Base-by-base conservation (phyloP, 495 filamentous ascomycete genomes). In the Penicillium parvum region DNA sequence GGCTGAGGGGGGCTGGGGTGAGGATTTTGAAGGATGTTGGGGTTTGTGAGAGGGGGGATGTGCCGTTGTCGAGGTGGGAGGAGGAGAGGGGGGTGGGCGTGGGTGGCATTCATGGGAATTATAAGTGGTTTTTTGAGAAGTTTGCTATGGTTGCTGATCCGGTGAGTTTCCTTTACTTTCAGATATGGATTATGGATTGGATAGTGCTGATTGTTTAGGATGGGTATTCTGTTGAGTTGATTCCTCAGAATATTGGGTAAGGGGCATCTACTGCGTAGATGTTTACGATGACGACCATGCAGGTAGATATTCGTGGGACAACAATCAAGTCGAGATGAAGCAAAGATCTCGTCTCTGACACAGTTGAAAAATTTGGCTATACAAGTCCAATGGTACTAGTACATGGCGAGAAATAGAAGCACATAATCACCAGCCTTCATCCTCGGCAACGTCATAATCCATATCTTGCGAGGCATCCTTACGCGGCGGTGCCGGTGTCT, bases 401-500 rank as follows among this genome's bases (percentile, higher is more conserved):
- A 53, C 39, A 28, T 32, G 16, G 28, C 25, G 28, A 20, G 11
- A 21, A 37, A 34, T n/a, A 16, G 25, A 26, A 2, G 12, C 10
- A 40, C 34, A 30, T 34, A 56, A 43, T 55, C 35, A 63, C 69
- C 73, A 74, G 25, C 53, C 59, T 47, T 78, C 73, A 41, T 76
- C 74, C 58, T 77, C 73, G 0, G 73, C 73, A 54, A 76, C 72
- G 49, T 76, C 74, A 38, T 73, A 74, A 53, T 77, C 73, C 35
- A 74, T 68, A 36, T 76, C 67, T 3, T 52, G 38, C 20, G 37
- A 9, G 37, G 35, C 29, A 40, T n/a, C 29, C 8, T 25, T 35
- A 25, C 33, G 20, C 18, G n/a, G 14, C 17, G 41, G 57, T 4
- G 44, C 57, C 10, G 46, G 56, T 6, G 51, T 40, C 19, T 57